Evolutionary conservation across 2,329 filamentous ascomycete species (phyloP).

Genomic region (Trichoderma oligosporum): DNA sequence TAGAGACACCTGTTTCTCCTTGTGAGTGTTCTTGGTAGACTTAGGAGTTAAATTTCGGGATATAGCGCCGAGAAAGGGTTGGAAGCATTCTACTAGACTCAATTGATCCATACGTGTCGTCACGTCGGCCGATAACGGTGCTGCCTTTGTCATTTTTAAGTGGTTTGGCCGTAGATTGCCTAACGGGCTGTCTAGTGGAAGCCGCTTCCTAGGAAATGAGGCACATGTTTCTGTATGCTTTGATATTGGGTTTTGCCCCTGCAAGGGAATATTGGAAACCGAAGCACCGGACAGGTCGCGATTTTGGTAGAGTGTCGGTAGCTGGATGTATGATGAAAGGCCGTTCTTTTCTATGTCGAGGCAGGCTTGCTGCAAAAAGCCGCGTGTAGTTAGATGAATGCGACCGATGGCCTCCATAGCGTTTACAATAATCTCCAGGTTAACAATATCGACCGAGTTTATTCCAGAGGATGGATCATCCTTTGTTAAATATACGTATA

Average conservation of each 20-base stretch:
- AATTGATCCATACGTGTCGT: background rate
- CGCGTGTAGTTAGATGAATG: slow-evolving; percentile 71
- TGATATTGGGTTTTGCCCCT: slow-evolving; percentile 44
- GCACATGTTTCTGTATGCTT: slow-evolving; percentile 39
- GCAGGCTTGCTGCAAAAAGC: slow-evolving; percentile 79
- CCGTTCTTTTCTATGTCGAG: slow-evolving; percentile 65
- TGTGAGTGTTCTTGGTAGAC: slow-evolving; percentile 24
- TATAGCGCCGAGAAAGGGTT: slow-evolving; percentile 33
- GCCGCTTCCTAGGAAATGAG: slow-evolving; percentile 42
- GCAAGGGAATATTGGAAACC: slow-evolving; percentile 43
- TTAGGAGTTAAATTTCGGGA: slow-evolving; percentile 29
- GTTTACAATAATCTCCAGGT: slow-evolving; percentile 72
- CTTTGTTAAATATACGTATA: slow-evolving; percentile 77
- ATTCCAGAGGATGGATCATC: slow-evolving; percentile 58
- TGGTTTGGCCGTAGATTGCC: slow-evolving; percentile 15
- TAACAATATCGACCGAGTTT: slow-evolving; percentile 43
- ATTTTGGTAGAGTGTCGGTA: slow-evolving; percentile 36
- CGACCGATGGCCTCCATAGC: slow-evolving; percentile 74
- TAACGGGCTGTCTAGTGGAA: slow-evolving; percentile 35
- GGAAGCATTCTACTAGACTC: slow-evolving; percentile 29
- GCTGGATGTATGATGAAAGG: slow-evolving; percentile 34
- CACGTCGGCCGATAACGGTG: slow-evolving; percentile 3
- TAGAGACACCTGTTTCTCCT: slow-evolving; percentile 32
- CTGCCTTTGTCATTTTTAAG: slow-evolving; percentile 9
- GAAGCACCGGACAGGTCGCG: slow-evolving; percentile 29